Conservation (phyloP, 108 stramenopile species). For the Nitzschia palea region DNA sequence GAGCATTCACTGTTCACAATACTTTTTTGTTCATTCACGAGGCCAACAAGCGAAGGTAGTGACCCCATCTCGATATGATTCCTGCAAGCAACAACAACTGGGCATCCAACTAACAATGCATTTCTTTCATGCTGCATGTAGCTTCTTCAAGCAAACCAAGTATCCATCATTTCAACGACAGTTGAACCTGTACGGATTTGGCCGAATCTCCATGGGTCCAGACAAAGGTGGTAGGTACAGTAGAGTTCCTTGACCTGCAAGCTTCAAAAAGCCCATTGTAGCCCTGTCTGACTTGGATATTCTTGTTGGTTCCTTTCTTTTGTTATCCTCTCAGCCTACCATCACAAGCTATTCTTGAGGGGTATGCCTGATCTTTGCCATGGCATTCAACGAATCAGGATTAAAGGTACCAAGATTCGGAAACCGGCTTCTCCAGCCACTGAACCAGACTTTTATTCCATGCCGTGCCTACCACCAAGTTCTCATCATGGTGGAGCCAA, state of each 20-base stretch:
- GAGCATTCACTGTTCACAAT: slow-evolving; percentile 24
- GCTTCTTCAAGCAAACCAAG: slow-evolving; percentile 51
- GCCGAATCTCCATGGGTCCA: slow-evolving; percentile 17
- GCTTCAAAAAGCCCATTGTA: not conserved
- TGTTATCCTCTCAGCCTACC: not conserved
- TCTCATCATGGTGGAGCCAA: not conserved
- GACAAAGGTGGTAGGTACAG: slow-evolving; percentile 9
- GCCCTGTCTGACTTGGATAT: no score
- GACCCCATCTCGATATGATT: no score
- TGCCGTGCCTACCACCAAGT: not conserved
- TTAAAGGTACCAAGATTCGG: slow-evolving; percentile 9
- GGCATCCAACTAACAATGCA: no score
- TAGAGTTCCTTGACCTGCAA: no score
- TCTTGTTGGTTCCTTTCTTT: no score
- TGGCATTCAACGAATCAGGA: not conserved
- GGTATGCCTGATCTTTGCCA: not conserved
- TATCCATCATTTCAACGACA: slow-evolving; percentile 77
- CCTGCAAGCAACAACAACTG: no score
- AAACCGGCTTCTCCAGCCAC: not conserved
- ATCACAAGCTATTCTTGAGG: not conserved
- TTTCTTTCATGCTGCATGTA: slow-evolving; percentile 26
- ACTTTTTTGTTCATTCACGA: not conserved
- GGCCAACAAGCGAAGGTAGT: not conserved
- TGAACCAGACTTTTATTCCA: slow-evolving; percentile 15
- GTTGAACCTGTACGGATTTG: slow-evolving; percentile 69